Evolutionary conservation across 495 filamentous ascomycete genomes (phyloP).

Genomic region (Hypoxylon rickii): DNA sequence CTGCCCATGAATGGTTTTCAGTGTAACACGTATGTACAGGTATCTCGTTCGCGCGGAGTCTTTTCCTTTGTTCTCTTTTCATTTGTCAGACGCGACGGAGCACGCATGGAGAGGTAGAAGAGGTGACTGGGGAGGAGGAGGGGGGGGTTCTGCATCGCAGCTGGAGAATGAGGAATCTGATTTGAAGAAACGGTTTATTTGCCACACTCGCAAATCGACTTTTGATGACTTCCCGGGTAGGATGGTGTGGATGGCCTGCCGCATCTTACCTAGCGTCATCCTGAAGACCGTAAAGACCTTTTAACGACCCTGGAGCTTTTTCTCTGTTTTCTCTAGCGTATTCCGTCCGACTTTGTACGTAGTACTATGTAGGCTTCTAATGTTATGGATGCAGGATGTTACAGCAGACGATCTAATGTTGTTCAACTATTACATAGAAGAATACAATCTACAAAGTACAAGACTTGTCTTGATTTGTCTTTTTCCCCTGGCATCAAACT

Average conservation of each 20-base stretch:
- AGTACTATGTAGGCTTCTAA: conserved; percentile 1
- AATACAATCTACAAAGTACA: conserved; percentile 10
- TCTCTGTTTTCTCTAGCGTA: neutral
- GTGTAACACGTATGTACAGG: conserved; percentile 2
- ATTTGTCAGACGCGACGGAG: conserved; percentile 38
- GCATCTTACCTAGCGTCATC: conserved; percentile 27
- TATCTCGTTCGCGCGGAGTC: conserved; percentile 22
- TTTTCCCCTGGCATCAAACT: conserved; percentile 13
- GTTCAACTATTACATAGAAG: too few species aligned
- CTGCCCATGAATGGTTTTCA: too few species aligned
- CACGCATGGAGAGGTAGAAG: conserved; percentile 10
- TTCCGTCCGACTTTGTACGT: neutral
- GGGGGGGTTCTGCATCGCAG: too few species aligned
- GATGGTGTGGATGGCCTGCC: conserved; percentile 30
- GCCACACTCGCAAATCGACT: conserved; percentile 22
- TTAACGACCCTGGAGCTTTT: too few species aligned
- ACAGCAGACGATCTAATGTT: too few species aligned
- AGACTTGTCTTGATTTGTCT: conserved; percentile 9
- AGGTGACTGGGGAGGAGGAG: conserved; percentile 15
- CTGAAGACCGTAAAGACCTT: neutral
- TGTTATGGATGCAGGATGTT: too few species aligned
- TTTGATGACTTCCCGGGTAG: conserved; percentile 32
- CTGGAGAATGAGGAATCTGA: too few species aligned
- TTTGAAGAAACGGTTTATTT: conserved; percentile 32
- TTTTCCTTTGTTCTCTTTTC: conserved; percentile 19